A percentile compares a stretch with the other conserved stretches of the same genome.
These are phyloP conservation scores for Metroxylon sagu DNA, from an alignment of 176 grass and related monocot species.

Conservation along the genomic window DNA sequence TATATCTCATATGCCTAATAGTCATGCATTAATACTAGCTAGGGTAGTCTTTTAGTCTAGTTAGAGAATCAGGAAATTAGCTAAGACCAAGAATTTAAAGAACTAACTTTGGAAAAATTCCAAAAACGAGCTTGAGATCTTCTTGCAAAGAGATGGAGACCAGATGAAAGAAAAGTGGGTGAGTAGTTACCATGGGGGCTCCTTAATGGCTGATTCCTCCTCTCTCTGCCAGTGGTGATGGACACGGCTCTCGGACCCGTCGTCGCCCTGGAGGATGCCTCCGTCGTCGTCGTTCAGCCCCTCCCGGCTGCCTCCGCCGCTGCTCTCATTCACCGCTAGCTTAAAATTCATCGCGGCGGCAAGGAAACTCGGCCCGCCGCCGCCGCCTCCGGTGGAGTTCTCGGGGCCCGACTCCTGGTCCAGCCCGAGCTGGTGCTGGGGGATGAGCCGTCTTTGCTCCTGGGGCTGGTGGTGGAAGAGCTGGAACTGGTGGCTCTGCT, in stretches of 20 bases:
- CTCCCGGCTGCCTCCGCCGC: constrained; percentile 10
- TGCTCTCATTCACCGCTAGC: constrained; percentile 48
- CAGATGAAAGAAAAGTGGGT: no score
- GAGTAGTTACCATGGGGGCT: constrained; percentile 59
- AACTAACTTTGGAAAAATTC: no score
- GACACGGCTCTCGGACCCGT: constrained; percentile 48
- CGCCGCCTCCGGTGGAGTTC: constrained; percentile 20
- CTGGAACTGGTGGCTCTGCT: constrained; percentile 18
- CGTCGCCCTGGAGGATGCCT: constrained; percentile 37
- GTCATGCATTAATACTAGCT: no score
- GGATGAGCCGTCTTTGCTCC: no score
- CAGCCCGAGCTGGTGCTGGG: constrained; percentile 65
- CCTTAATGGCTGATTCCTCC: constrained; percentile 87
- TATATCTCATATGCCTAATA: no score
- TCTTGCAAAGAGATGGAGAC: no score
- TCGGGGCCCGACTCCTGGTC: constrained; percentile 64
- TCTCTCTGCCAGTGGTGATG: constrained; percentile 45
- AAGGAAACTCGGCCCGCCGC: constrained; percentile 37
- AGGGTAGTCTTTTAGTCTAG: no score
- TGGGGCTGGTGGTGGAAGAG: constrained; percentile 43
- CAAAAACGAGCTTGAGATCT: no score
- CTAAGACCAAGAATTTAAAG: no score
- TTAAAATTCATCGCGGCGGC: constrained; percentile 76
- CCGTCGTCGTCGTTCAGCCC: no score
- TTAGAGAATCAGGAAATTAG: no score